Percentiles rank a stretch among this genome's conserved stretches.
Conservation (phyloP, 768 basidiomycete genomes). For the Ephemerocybe angulata region DNA sequence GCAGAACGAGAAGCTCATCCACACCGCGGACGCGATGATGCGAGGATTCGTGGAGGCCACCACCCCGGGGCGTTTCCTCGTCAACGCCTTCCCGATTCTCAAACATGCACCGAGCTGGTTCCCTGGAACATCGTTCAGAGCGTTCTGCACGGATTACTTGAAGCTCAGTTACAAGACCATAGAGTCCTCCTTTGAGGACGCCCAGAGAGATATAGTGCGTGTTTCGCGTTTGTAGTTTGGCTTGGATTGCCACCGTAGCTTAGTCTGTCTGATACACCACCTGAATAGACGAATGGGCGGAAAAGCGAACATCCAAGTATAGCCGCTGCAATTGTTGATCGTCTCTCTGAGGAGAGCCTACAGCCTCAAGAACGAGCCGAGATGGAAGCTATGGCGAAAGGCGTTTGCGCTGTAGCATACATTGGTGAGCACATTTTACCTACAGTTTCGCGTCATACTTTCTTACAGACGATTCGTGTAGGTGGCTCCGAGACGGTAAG, state of each 20-base stretch:
- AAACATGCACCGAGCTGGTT: constrained; percentile 3
- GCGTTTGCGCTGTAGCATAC: neutral
- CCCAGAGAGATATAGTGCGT: too few relatives aligned
- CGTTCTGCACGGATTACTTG: too few relatives aligned
- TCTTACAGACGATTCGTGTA: neutral
- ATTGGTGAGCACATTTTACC: neutral
- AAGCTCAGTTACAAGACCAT: too few relatives aligned
- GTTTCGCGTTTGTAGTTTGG: too few relatives aligned
- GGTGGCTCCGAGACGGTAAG: neutral
- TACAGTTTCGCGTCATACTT: neutral
- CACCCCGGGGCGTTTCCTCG: constrained; percentile 4
- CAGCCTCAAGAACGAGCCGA: neutral
- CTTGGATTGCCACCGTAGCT: too few relatives aligned
- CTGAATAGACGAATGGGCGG: neutral
- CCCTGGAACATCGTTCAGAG: constrained; percentile 7
- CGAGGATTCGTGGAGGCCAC: neutral
- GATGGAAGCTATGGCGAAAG: neutral
- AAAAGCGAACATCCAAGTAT: neutral
- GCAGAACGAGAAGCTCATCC: neutral
- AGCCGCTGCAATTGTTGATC: neutral
- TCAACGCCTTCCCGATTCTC: constrained; percentile 5
- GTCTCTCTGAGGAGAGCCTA: neutral
- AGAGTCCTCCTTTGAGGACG: too few relatives aligned
- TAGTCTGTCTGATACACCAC: neutral
- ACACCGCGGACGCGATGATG: neutral